Conservation (phyloP, 305 asterid species). For the Plantago lanceolata region DNA sequence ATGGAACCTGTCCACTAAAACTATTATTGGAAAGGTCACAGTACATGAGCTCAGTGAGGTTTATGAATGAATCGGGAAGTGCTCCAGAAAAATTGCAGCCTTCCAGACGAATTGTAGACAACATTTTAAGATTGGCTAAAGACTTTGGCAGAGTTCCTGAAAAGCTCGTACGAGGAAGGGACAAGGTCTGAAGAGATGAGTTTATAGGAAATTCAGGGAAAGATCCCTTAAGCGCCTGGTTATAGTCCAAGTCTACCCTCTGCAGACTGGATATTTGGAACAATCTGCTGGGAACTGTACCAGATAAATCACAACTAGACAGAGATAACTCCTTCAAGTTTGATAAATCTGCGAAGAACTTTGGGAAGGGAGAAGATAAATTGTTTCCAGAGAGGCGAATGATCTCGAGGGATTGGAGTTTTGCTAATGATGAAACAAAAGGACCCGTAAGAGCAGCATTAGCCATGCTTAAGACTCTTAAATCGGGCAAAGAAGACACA, state of each 20-base stretch:
- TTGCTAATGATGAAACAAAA: neutral
- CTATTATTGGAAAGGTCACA: neutral
- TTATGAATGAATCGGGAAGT: neutral
- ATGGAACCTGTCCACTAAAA: conserved; percentile 42
- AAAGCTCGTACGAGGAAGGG: neutral
- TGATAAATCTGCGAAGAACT: neutral
- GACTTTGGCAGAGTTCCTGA: conserved; percentile 34
- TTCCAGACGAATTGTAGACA: neutral
- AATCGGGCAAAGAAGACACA: no score
- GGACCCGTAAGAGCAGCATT: no score
- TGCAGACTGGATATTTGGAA: neutral
- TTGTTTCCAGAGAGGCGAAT: neutral
- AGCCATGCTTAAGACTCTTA: no score
- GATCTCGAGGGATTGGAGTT: neutral
- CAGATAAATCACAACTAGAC: neutral
- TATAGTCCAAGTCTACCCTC: neutral
- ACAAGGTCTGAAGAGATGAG: neutral
- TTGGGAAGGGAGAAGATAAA: neutral
- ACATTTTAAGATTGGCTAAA: conserved; percentile 32
- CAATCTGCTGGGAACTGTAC: neutral
- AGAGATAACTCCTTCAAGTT: neutral
- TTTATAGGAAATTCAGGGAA: neutral
- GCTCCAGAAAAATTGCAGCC: neutral
- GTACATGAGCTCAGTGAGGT: neutral
- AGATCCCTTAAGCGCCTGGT: neutral